Conservation (phyloP, 2,329 filamentous ascomycete genomes). For the Graphilbum fragrans region DNA sequence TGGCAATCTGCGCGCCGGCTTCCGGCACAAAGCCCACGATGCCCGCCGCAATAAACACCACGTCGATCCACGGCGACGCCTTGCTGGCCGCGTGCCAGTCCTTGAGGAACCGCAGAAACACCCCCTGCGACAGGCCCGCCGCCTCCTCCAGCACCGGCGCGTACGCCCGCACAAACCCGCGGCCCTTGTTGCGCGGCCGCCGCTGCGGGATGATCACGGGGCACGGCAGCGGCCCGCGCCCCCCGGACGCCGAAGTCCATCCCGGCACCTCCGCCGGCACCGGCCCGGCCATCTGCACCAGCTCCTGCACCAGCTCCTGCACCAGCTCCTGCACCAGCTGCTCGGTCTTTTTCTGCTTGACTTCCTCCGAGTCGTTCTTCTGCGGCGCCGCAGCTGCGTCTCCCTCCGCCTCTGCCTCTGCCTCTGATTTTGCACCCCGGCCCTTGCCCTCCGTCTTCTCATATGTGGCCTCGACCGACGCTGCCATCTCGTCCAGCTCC, state of each 20-base stretch:
- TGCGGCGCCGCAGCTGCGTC: not conserved
- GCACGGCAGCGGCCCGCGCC: conserved; percentile 14
- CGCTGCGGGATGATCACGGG: conserved; percentile 27
- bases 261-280: conserved; percentile 5
- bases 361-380: conserved; percentile 6
- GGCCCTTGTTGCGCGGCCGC: conserved; percentile 19
- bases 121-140: conserved; percentile 21
- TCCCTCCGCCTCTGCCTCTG: no score
- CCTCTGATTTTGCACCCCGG: no score
- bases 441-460: no score
- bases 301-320: conserved; percentile 7
- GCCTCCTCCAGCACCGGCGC: conserved; percentile 20
- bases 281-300: conserved; percentile 12
- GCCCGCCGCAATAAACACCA: conserved; percentile 11
- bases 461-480: no score
- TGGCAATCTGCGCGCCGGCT: conserved; percentile 17
- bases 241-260: no score
- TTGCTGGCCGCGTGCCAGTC: conserved; percentile 15
- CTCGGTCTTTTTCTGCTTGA: conserved; percentile 10
- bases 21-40: conserved; percentile 16
- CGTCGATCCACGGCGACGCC: conserved; percentile 13
- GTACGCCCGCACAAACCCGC: conserved; percentile 26
- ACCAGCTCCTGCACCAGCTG: not conserved
- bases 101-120: conserved; percentile 23
- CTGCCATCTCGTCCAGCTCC: no score